Evolutionary conservation across 176 grass and related monocot genomes (phyloP), one percentile per base, ranked within the genome.

Genomic region (Eleusine coracana): DNA sequence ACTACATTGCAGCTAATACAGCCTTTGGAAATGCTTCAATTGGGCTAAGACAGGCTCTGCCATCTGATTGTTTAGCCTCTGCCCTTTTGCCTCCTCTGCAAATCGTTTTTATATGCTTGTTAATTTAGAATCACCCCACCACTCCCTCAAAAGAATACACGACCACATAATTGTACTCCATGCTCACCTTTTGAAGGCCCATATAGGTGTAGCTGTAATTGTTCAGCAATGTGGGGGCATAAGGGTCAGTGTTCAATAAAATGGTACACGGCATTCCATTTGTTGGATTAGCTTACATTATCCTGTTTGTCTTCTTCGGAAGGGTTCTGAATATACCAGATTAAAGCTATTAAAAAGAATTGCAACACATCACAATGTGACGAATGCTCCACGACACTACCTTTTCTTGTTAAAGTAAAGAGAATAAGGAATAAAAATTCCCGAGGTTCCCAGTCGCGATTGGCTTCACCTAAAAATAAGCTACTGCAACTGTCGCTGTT

Each of bases 101-200:
- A 80, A 58, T 50, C 21, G 40, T 12, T 58, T 10, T 10, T 59
- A 54, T 66, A 6, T 73, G 20, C 15, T 21, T 68, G 11, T 72
- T 58, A 82, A 89, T 67, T 67, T 78, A 75, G 46, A 89, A 91
- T 87, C 71, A 86, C 84, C 68, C 82, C 81, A 80, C 89, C 80
- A 72, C 80, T 73, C 68, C 86, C 83, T 91, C 89, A 94, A 94
- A 94, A 91, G 89, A 83, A 88, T 91, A 91, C 68, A 89, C 84
- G 68, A 76, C 92, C 83, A 58, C 70, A 87, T 81, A 84, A 87
- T 91, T 84, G 85, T 74, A 89, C 75, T 82, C 71, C 64, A 75
- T 83, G 70, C 73, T 23, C 67, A 49, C 80, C 80, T 91, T 91
- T 91, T 65, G 61, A 85, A 91, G 62, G 84, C 56, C 86, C 49